phyloP scores from a whole-genome alignment of 2,329 filamentous ascomycete genomes.

The Aspergillus neoniger region DNA sequence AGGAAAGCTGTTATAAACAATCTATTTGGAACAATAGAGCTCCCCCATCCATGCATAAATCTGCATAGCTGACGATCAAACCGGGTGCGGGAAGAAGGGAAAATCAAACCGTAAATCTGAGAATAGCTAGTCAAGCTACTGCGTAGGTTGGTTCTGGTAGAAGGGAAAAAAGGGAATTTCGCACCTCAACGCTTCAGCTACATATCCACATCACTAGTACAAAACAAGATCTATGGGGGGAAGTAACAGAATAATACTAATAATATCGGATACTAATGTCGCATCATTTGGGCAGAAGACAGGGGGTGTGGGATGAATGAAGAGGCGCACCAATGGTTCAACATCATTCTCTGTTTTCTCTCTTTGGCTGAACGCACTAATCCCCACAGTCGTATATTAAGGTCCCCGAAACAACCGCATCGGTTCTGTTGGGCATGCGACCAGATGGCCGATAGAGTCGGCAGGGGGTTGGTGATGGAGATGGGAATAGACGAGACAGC shows the following conservation, averaged over 20 bases:
- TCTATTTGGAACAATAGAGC: background rate
- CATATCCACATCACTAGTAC: background rate
- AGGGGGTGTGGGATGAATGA: background rate
- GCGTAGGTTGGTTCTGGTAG: too few species aligned
- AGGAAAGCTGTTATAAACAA: background rate
- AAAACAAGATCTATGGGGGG: background rate
- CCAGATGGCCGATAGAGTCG: background rate
- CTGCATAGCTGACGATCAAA: background rate
- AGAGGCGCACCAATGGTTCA: too few species aligned
- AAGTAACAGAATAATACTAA: too few species aligned
- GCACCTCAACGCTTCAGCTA: background rate
- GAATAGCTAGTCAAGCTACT: too few species aligned
- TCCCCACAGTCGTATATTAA: background rate
- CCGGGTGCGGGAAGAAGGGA: background rate
- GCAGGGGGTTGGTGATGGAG: background rate
- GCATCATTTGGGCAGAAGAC: too few species aligned
- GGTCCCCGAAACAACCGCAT: background rate
- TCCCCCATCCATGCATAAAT: constrained; percentile 1
- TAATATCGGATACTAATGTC: too few species aligned
- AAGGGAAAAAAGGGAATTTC: background rate
- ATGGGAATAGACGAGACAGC: background rate
- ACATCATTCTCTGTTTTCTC: background rate
- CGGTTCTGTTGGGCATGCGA: background rate
- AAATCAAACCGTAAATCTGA: background rate
- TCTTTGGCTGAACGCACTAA: background rate